These are phyloP conservation scores for Alternaria solani DNA, from an alignment of 2,329 filamentous ascomycete species.

Conservation along the genomic window DNA sequence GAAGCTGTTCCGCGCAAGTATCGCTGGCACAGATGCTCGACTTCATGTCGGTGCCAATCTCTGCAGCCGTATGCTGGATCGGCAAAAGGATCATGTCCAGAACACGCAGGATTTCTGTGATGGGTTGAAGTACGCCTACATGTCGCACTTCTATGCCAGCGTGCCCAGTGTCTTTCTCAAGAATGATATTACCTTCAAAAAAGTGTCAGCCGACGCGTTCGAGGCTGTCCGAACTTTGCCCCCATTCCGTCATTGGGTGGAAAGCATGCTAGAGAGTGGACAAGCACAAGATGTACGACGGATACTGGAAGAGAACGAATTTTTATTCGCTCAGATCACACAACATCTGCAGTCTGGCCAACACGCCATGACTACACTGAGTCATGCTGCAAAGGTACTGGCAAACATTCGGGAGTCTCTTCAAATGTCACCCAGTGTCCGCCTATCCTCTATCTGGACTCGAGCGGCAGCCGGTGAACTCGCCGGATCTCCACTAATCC, in stretches of 20 bases:
- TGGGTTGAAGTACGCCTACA: conserved; percentile 79
- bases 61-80: conserved; percentile 69
- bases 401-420: conserved; percentile 49
- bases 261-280: conserved; percentile 52
- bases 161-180: conserved; percentile 71
- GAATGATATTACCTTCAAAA: conserved; percentile 39
- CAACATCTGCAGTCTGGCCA: conserved; percentile 47
- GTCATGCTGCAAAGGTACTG: conserved; percentile 47
- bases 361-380: conserved; percentile 54
- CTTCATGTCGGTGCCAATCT: conserved; percentile 71
- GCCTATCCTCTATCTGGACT: conserved; percentile 64
- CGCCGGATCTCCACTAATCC: conserved; percentile 58
- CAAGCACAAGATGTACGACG: conserved; percentile 56
- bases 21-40: conserved; percentile 65
- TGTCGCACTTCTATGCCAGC: conserved; percentile 87
- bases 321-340: conserved; percentile 59
- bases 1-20: conserved; percentile 71
- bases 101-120: conserved; percentile 76
- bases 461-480: conserved; percentile 67
- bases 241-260: conserved; percentile 64
- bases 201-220: conserved; percentile 67
- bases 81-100: conserved; percentile 79
- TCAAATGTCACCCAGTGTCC: conserved; percentile 46
- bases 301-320: conserved; percentile 68
- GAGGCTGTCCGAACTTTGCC: conserved; percentile 72